Percentiles rank a stretch among this genome's conserved stretches.
phyloP scores from a whole-genome alignment of 2,329 filamentous ascomycete species.

The Davidsoniella eucalypti region DNA sequence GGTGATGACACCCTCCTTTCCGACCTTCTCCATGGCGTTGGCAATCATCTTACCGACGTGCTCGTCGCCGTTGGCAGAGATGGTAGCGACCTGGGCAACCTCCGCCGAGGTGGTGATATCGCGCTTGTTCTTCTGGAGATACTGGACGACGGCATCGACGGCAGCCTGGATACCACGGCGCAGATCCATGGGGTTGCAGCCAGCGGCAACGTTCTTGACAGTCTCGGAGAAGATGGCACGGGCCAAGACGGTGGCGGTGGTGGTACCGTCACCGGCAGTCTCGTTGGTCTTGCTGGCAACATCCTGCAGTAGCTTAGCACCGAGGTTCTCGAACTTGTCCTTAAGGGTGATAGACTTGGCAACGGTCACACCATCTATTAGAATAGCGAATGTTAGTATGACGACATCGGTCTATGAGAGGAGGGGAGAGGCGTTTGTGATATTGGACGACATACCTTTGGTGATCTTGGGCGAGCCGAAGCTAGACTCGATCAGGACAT shows the following conservation, averaged over 20 bases:
- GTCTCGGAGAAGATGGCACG: conserved; percentile 99
- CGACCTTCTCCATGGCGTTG: conserved; percentile 98
- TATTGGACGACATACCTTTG: conserved; percentile 52
- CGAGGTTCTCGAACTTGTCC: conserved; percentile 99
- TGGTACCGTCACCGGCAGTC: conserved; percentile 95
- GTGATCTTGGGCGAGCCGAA: conserved; percentile 99
- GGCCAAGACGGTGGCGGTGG: conserved; percentile 90
- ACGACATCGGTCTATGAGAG: background rate
- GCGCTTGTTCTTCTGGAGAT: conserved; percentile 86
- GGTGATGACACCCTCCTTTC: conserved; percentile 99
- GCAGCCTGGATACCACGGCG: conserved; percentile 93
- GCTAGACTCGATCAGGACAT: conserved; percentile 95
- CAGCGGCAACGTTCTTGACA: conserved; percentile 97
- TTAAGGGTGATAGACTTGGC: conserved; percentile 80
- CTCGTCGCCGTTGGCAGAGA: conserved; percentile 90
- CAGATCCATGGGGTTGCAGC: conserved; percentile 99
- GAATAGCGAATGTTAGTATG: conserved; percentile 16
- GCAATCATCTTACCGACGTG: conserved; percentile 94
- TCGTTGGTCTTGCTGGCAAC: conserved; percentile 99
- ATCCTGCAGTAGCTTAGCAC: conserved; percentile 89
- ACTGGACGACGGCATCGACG: conserved; percentile 87
- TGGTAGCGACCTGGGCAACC: conserved; percentile 95
- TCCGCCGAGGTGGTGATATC: conserved; percentile 96
- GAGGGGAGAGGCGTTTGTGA: background rate
- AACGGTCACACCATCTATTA: conserved; percentile 68